Evolutionary conservation across 2,329 filamentous ascomycete species (phyloP), one percentile per base, ranked within the genome.

Genomic region (Emmonsia crescens): DNA sequence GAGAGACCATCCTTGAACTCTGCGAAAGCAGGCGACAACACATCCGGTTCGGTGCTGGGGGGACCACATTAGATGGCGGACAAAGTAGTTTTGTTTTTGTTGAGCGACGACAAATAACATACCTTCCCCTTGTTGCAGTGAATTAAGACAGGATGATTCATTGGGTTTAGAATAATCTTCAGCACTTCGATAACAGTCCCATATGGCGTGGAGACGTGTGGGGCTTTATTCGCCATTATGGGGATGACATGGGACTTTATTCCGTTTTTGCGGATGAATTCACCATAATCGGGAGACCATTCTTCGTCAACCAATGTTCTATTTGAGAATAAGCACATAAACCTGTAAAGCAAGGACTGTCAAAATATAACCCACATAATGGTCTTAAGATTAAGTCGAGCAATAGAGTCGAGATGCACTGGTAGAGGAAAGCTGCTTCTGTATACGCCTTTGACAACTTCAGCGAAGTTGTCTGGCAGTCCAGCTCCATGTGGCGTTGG

Each of bases 81-180:
- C 14, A 14, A n/a, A 42, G 19, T 24, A 29, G 42, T 49, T 29
- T 24, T 24, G 19, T 38, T 27, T 12, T 54, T 49, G 54, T 42
- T 4, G 21, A 24, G 27, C 19, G 40, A 56, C 48, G n/a, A 42
- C 2, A 46, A 48, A 51, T 58, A 29, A 61, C 76, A 65, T 74
- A 86, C 84, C 76, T 87, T 94, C 71, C 92, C 92, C 68, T 96
- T 92, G 72, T 96, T 96, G 81, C 92, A 96, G 74, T 96, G 92
- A 55, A 96, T 83, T 46, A 96, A 80, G 12, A 96, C 75, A 0
- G 92, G 92, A 66, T 94, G 86, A 65, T 95, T 91, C 40, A 80
- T 75, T 57, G 82, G 82, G 69, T 95, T 83, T 60, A 93, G 79
- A 48, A 93, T 82, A 49, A 93, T 77, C 14, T 83, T 78, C 29